Evolutionary conservation across 805 yeast species (phyloP), one percentile per base, ranked within the genome.

Genomic region (Candida germanica): DNA sequence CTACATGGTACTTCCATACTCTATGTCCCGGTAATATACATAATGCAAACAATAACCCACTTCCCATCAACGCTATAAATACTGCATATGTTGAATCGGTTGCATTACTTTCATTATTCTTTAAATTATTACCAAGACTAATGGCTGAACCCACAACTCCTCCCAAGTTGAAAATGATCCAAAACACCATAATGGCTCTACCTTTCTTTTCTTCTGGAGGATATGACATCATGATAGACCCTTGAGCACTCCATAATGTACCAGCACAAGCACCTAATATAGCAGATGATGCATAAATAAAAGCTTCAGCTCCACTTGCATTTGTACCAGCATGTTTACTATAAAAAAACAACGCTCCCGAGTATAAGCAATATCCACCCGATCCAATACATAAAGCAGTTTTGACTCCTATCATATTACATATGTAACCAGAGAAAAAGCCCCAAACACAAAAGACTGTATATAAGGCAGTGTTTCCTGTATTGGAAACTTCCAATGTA

Each of bases 151-250:
- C 83, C 39, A 77, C 72, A 36, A 77, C 81, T 7, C 77, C 77
- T 49, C 83, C 83, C 39, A 75, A 54, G 57, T 76, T 75, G 64
- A 77, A 77, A 34, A 77, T 75, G 43, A 70, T 61, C 83, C 83
- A 77, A 53, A 77, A 77, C n/a, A 71, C 54, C 65, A 74, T 71
- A 29, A 77, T 66, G 33, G 70, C 75, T 22, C 57, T 56, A 25
- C 79, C 83, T 56, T 77, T 77, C 13, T 47, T 59, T 23, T 58
- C 51, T 55, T 77, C 82, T 15, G 73, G 56, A 3, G 81, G 74
- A 43, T 77, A 77, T 11, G 76, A 59, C 73, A 77, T 69, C 42
- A 76, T 68, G 31, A 77, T 68, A 18, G 73, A 58, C 35, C 79
- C 79, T 49, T 75, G 80, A 18, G 79, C 78, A 16, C 33, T 77